A percentile compares a stretch with the other conserved stretches of the same genome.
Evolutionary conservation across 2,329 filamentous ascomycete species (phyloP).

Genomic region (Ophiocordyceps australis): DNA sequence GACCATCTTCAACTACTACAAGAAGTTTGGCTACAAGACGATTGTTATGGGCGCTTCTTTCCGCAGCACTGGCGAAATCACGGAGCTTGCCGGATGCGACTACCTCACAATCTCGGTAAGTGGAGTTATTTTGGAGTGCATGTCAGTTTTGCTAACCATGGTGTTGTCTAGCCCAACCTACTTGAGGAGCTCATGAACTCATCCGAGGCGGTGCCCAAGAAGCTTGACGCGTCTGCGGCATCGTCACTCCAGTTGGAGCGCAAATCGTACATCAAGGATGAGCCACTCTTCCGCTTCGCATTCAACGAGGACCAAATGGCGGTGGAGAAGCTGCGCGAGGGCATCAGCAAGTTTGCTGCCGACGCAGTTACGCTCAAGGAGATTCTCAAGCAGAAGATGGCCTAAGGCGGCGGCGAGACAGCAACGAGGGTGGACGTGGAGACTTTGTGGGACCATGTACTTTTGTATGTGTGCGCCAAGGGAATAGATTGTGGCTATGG

Average conservation of each 20-base stretch:
- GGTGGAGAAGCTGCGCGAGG: slow-evolving; percentile 96
- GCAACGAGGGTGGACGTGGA: too few relatives aligned
- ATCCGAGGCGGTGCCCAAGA: slow-evolving; percentile 65
- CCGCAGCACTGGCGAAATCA: slow-evolving; percentile 92
- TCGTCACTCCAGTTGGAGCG: slow-evolving; percentile 58
- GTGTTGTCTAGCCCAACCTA: slow-evolving; percentile 51
- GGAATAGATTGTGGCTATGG: too few relatives aligned
- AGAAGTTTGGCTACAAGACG: slow-evolving; percentile 98
- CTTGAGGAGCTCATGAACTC: slow-evolving; percentile 91
- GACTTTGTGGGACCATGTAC: too few relatives aligned
- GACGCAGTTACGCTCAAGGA: slow-evolving; percentile 89
- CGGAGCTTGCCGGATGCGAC: slow-evolving; percentile 93
- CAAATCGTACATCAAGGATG: slow-evolving; percentile 80
- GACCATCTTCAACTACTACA: slow-evolving; percentile 99
- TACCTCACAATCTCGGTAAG: slow-evolving; percentile 93
- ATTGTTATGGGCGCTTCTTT: slow-evolving; percentile 99
- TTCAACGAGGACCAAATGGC: slow-evolving; percentile 99
- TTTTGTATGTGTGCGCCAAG: too few relatives aligned
- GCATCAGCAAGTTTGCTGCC: slow-evolving; percentile 98
- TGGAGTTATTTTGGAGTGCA: slow-evolving; percentile 6
- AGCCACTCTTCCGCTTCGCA: slow-evolving; percentile 87
- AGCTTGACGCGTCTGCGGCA: slow-evolving; percentile 61
- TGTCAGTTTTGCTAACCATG: slow-evolving; percentile 4
- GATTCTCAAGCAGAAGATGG: slow-evolving; percentile 76
- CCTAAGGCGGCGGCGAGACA: slow-evolving; percentile 4